Percentiles rank a stretch among this genome's conserved stretches.
Conservation (phyloP, 306 rosid species). For the Inga laurina region DNA sequence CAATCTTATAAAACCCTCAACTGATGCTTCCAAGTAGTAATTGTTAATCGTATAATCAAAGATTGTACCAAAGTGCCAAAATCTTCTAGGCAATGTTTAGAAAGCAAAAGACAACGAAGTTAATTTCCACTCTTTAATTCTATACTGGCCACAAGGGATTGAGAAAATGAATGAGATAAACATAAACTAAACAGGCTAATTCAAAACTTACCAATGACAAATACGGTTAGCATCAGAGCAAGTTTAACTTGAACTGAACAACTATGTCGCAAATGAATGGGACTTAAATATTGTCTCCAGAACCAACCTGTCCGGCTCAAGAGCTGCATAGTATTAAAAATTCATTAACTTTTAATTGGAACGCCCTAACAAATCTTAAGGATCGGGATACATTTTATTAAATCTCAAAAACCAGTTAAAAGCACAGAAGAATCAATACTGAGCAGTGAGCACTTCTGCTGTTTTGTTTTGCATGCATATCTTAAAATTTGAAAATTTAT, state of each 20-base stretch:
- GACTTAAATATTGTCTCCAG: slow-evolving; percentile 58
- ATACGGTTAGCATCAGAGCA: slow-evolving; percentile 74
- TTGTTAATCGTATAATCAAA: background rate
- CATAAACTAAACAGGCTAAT: slow-evolving; percentile 14
- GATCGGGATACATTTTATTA: background rate
- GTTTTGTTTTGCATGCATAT: slow-evolving; percentile 17
- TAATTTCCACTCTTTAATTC: background rate
- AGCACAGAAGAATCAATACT: slow-evolving; percentile 11
- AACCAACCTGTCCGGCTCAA: slow-evolving; percentile 49
- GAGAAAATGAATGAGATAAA: slow-evolving; percentile 5
- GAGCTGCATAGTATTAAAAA: slow-evolving; percentile 45
- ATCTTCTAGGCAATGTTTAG: background rate
- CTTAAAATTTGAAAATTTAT: slow-evolving; percentile 8
- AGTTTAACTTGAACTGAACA: slow-evolving; percentile 75
- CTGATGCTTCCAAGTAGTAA: background rate
- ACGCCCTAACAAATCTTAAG: slow-evolving; percentile 1
- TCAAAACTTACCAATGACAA: slow-evolving; percentile 72
- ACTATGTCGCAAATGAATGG: slow-evolving; percentile 51
- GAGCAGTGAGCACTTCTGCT: background rate
- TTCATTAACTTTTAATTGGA: slow-evolving; percentile 16
- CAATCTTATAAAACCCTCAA: background rate
- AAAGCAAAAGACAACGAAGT: background rate
- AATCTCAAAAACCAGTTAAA: background rate
- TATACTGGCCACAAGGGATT: background rate
- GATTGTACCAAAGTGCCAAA: background rate